Evolutionary conservation across 495 filamentous ascomycete genomes (phyloP), one percentile per base, ranked within the genome.

Genomic region (Aspergillus saccharolyticus): DNA sequence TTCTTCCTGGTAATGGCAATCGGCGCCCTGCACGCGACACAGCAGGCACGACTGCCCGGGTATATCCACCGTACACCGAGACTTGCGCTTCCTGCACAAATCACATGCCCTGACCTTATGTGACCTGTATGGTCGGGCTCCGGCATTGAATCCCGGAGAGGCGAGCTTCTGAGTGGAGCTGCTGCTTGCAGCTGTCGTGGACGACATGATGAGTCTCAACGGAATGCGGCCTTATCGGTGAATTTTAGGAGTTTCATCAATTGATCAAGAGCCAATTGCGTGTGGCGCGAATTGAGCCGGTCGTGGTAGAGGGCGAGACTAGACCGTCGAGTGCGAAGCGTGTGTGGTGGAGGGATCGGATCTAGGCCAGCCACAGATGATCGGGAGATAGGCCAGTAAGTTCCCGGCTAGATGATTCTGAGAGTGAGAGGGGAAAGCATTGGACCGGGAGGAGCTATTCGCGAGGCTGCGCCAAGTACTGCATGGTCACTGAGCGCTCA

Each of bases 21-120:
- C 76, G 19, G 76, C 76, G 19, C 74, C 75, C 56, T 78, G 77
- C 33, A 78, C 73, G 50, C 75, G 77, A 71, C 78, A 81, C 28
- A 78, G 58, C 0, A 80, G 65, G 52, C 78, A 81, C 6, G 75
- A 75, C 45, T 76, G 71, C 28, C 74, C 72, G 3, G 74, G 73
- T 25, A 76, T 77, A 57, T 80, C 78, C 10, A 78, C 74, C 2
- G 74, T 78, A 54, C 78, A 81, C 59, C 78, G 71, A 1, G 75
- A 78, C 62, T 81, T 81, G 65, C 78, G 73, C 59, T 77, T 77
- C 55, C 78, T 69, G 63, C 78, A 81, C n/a, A 77, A 65, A 57
- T 79, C 72, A 59, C 78, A 81, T 21, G 78, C 78, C 57, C 76
- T 70, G 48, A 78, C 73, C 54, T 79, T 79, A 67, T 81, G 78